Conservation (phyloP, 345 rosid genomes). For the Theobroma cacao region DNA sequence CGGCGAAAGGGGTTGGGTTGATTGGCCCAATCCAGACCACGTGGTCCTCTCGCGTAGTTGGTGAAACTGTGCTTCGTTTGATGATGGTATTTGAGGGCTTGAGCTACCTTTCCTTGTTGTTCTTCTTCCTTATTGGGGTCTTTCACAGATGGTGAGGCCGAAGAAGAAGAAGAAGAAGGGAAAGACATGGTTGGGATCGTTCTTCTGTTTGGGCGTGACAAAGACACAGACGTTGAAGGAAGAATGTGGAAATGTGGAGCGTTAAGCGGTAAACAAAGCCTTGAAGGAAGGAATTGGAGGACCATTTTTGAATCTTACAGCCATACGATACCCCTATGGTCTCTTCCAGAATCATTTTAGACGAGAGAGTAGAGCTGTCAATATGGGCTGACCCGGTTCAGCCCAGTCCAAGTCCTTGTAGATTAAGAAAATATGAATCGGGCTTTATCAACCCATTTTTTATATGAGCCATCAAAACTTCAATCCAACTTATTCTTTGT, state of each 20-base stretch:
- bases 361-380: too few species aligned
- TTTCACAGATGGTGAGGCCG: conserved; percentile 24
- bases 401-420: too few species aligned
- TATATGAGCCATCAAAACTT: too few species aligned
- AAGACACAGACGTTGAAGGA: conserved; percentile 19
- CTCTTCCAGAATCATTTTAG: too few species aligned
- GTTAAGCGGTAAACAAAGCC: background rate
- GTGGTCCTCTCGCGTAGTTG: conserved; percentile 77
- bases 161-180: conserved; percentile 28
- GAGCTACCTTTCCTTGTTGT: conserved; percentile 32
- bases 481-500: too few species aligned
- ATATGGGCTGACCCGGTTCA: too few species aligned
- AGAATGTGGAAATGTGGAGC: conserved; percentile 10
- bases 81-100: conserved; percentile 59
- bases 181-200: conserved; percentile 30
- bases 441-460: too few species aligned
- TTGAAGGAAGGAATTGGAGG: conserved; percentile 7
- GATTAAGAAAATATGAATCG: too few species aligned
- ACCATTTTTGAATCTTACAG: too few species aligned
- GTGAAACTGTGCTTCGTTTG: conserved; percentile 74
- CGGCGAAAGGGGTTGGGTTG: conserved; percentile 94
- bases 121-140: conserved; percentile 11
- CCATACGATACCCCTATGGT: too few species aligned
- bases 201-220: conserved; percentile 14
- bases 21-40: conserved; percentile 89